These are phyloP conservation scores for Solanum verrucosum DNA, from an alignment of 257 asterid species.

Conservation along the genomic window DNA sequence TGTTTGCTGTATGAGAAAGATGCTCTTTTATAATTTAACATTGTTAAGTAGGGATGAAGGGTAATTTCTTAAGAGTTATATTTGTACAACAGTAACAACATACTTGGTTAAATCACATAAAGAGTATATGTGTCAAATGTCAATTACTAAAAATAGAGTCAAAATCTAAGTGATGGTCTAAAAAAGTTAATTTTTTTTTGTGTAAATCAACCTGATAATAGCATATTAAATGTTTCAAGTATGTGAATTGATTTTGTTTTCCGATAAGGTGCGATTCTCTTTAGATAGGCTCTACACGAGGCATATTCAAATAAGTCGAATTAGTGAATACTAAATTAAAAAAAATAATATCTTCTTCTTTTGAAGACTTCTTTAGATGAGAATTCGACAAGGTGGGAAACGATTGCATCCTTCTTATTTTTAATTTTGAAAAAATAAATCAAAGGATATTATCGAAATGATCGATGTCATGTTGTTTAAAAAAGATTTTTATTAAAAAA, in stretches of 20 bases:
- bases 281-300: background rate
- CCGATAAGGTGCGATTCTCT: background rate
- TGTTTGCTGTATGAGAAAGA: too few relatives aligned
- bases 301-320: background rate
- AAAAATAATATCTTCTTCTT: background rate
- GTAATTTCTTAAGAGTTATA: background rate
- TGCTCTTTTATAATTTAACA: too few relatives aligned
- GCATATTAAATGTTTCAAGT: background rate
- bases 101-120: background rate
- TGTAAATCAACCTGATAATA: background rate
- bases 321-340: background rate
- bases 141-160: background rate
- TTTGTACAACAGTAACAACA: background rate
- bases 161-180: background rate
- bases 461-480: background rate
- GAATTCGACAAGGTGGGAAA: too few relatives aligned
- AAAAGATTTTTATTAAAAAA: background rate
- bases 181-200: background rate
- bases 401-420: too few relatives aligned
- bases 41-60: background rate
- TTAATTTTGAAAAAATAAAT: too few relatives aligned
- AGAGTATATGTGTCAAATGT: background rate
- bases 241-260: background rate
- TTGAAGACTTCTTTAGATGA: background rate
- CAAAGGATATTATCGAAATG: background rate